phyloP scores from a whole-genome alignment of 2,329 filamentous ascomycete species.

The Curvularia lunata region DNA sequence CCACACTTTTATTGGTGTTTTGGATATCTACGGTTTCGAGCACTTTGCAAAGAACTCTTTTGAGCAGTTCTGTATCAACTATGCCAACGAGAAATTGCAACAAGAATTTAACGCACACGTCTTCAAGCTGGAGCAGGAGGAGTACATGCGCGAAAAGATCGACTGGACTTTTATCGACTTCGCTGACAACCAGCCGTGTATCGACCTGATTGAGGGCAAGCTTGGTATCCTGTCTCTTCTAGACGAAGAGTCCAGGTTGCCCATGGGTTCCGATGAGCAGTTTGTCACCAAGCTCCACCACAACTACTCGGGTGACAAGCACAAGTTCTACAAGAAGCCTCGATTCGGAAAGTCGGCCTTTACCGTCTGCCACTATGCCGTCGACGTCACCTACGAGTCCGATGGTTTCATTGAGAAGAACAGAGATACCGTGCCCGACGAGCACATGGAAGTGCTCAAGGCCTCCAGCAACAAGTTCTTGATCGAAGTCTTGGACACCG shows the following conservation, averaged over 20 bases:
- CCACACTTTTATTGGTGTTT: constrained; percentile 90
- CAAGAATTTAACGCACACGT: constrained; percentile 99
- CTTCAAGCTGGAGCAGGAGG: constrained; percentile 98
- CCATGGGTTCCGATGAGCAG: constrained; percentile 96
- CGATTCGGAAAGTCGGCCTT: constrained; percentile 97
- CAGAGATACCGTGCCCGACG: constrained; percentile 95
- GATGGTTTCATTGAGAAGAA: constrained; percentile 99
- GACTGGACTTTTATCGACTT: constrained; percentile 99
- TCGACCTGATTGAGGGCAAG: constrained; percentile 97
- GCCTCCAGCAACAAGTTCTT: constrained; percentile 86
- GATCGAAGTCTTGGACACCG: constrained; percentile 81
- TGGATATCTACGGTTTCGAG: constrained; percentile 99
- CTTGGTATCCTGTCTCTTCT: constrained; percentile 89
- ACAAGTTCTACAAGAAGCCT: constrained; percentile 98
- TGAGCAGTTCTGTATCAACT: constrained; percentile 99
- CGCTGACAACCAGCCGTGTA: constrained; percentile 98
- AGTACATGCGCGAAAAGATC: constrained; percentile 94
- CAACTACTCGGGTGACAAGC: constrained; percentile 88
- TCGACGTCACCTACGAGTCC: constrained; percentile 98
- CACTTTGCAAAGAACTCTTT: constrained; percentile 99
- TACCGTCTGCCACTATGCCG: constrained; percentile 96
- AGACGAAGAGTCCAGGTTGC: constrained; percentile 94
- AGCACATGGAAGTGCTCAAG: constrained; percentile 92
- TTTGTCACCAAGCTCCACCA: constrained; percentile 96
- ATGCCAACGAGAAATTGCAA: constrained; percentile 98